Base-by-base conservation (phyloP, 306 rosid species). In the Glycyrrhiza uralensis region DNA sequence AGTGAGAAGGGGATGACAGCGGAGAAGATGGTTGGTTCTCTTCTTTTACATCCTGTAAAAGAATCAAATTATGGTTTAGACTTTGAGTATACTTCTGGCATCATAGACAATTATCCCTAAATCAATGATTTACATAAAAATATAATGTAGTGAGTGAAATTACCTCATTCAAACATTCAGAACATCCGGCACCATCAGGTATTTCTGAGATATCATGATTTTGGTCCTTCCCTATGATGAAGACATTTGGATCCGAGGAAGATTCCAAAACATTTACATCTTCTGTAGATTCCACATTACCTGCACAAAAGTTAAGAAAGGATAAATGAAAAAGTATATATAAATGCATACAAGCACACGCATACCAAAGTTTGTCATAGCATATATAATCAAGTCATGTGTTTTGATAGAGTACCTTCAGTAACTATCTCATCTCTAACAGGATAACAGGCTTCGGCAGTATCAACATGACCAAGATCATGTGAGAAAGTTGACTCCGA, bases 141-240 rank as follows among this genome's bases (percentile, higher is more conserved):
- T 49, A 36, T 58, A 10, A 45, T 28, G 19, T 13, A 51, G 29
- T 7, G 56, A 63, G 77, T 78, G 47, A 66, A 46, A 72, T 79
- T 74, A 93, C 98, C 88, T 74, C 86, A 54, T 85, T 69, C 67
- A 73, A 75, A 81, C 82, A 57, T 51, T 81, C 83, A 7, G 73
- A 79, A 74, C 24, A 44, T 24, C 38, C 69, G 61, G 72, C 56
- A 62, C 65, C 83, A 35, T 80, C 86, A 61, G 77, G 61, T 44
- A 66, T 38, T 62, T 76, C 75, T n/a, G 81, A 73, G 70, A 30
- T 72, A 35, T 71, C 79, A 69, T 78, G 54, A 74, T 70, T 74
- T 71, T 74, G 80, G 30, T 83, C 79, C 68, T 85, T 79, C 79
- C 55, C 76, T 10, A 22, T 20, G 9, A 42, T 33, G 32, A 78